These are phyloP conservation scores for Zea luxurians DNA, from an alignment of 176 grass and related monocot species.

Conservation along the genomic window DNA sequence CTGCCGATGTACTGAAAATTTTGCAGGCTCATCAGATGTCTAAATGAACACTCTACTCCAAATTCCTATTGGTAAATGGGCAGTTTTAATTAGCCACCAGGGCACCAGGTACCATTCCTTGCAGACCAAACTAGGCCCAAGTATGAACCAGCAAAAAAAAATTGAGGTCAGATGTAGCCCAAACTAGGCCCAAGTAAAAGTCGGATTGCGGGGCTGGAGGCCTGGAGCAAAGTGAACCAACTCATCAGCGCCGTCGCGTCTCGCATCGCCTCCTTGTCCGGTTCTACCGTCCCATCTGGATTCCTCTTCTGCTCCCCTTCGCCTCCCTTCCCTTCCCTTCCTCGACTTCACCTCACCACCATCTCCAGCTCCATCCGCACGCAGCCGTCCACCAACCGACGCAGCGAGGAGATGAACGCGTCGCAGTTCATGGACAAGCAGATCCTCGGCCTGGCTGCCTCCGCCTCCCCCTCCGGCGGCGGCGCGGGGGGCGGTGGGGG, in stretches of 20 bases:
- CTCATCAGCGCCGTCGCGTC: background rate
- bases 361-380: constrained; percentile 11
- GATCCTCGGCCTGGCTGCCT: constrained; percentile 50
- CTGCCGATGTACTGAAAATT: too few species aligned
- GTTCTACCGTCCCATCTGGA: constrained; percentile 19
- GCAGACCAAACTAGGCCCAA: background rate
- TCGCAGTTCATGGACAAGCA: constrained; percentile 68
- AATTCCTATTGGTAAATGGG: too few species aligned
- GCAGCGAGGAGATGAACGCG: constrained; percentile 39
- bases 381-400: constrained; percentile 11
- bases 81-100: too few species aligned
- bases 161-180: background rate
- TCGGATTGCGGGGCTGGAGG: background rate
- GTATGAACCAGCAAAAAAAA: background rate
- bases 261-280: background rate
- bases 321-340: background rate
- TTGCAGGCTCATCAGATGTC: too few species aligned
- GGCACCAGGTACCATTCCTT: too few species aligned
- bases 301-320: constrained; percentile 8
- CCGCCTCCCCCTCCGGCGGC: constrained; percentile 19
- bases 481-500: constrained; percentile 11
- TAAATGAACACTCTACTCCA: too few species aligned
- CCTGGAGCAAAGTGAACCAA: constrained; percentile 6
- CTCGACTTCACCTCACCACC: background rate
- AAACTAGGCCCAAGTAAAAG: background rate